A percentile compares a stretch with the other conserved stretches of the same genome.
Evolutionary conservation across 202 grass and related monocot genomes (phyloP).

Genomic region (Brachypodium distachyon): DNA sequence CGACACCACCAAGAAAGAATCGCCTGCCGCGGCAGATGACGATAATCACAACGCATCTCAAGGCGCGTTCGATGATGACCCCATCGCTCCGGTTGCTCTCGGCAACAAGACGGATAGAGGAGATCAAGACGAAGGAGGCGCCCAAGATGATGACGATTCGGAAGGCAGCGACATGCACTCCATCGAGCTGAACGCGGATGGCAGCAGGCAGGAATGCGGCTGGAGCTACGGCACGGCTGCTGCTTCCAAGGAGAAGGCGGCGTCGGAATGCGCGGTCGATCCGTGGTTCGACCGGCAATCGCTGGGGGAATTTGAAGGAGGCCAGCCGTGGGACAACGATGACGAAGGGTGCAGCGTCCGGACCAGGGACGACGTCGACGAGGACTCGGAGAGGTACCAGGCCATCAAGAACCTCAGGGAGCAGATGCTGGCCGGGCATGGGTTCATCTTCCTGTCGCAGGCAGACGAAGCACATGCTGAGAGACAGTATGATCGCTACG

Average conservation of each 20-base stretch:
- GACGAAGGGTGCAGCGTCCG: slow-evolving; percentile 34
- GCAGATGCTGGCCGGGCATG: slow-evolving; percentile 66
- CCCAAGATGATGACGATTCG: slow-evolving; percentile 7
- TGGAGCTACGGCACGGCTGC: slow-evolving; percentile 30
- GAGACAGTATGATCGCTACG: background rate
- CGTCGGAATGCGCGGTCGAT: background rate
- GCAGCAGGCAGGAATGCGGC: slow-evolving; percentile 23
- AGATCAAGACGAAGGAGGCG: background rate
- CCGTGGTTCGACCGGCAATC: slow-evolving; percentile 9
- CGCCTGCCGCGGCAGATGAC: background rate
- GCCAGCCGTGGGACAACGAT: slow-evolving; percentile 13
- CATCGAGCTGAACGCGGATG: slow-evolving; percentile 79
- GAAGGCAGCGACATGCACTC: slow-evolving; percentile 69
- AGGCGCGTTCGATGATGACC: background rate
- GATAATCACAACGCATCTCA: background rate
- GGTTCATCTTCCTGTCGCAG: slow-evolving; percentile 38
- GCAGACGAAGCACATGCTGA: background rate
- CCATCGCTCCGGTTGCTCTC: background rate
- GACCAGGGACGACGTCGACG: slow-evolving; percentile 33
- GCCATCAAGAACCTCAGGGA: slow-evolving; percentile 76
- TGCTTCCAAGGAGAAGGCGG: slow-evolving; percentile 4
- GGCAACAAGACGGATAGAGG: background rate
- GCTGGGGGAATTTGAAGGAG: background rate
- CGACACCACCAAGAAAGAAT: slow-evolving; percentile 9
- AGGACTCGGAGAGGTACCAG: slow-evolving; percentile 66